Evolutionary conservation across 1,284 basidiomycete genomes (phyloP).

Genomic region (Crucibulum parvulum): DNA sequence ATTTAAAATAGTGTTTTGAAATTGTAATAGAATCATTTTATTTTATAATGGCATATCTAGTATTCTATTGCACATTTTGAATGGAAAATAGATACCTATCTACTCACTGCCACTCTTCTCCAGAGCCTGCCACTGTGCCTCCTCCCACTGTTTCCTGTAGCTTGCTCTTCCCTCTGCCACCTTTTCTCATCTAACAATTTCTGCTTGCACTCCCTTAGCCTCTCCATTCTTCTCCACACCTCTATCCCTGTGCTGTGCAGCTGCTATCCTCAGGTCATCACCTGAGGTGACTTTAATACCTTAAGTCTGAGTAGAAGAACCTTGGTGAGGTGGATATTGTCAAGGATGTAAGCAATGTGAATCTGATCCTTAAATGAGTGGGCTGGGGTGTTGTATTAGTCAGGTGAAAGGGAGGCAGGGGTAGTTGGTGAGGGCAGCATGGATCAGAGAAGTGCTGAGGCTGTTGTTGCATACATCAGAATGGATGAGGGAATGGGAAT

Average conservation of each 20-base stretch:
- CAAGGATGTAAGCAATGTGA: slow-evolving; percentile 68
- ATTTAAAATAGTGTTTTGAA: too few relatives aligned
- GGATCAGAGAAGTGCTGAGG: slow-evolving; percentile 21
- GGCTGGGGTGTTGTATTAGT: slow-evolving; percentile 52
- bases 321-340: slow-evolving; percentile 70
- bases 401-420: slow-evolving; percentile 32
- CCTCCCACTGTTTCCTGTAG: too few relatives aligned
- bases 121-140: too few relatives aligned
- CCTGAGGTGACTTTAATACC: slow-evolving; percentile 62
- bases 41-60: too few relatives aligned
- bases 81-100: too few relatives aligned
- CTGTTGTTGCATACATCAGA: slow-evolving; percentile 14
- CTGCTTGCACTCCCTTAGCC: slow-evolving; percentile 52
- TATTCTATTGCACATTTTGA: too few relatives aligned
- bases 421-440: slow-evolving; percentile 29
- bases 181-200: slow-evolving; percentile 59
- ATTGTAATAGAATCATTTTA: too few relatives aligned
- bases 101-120: too few relatives aligned
- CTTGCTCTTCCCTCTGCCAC: slow-evolving; percentile 48
- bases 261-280: slow-evolving; percentile 66
- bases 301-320: slow-evolving; percentile 64
- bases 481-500: slow-evolving; percentile 17
- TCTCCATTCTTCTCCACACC: slow-evolving; percentile 45
- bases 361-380: slow-evolving; percentile 66
- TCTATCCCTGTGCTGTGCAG: slow-evolving; percentile 66